Base-by-base conservation (phyloP, 2,329 filamentous ascomycete genomes). In the Grosmannia huntii region DNA sequence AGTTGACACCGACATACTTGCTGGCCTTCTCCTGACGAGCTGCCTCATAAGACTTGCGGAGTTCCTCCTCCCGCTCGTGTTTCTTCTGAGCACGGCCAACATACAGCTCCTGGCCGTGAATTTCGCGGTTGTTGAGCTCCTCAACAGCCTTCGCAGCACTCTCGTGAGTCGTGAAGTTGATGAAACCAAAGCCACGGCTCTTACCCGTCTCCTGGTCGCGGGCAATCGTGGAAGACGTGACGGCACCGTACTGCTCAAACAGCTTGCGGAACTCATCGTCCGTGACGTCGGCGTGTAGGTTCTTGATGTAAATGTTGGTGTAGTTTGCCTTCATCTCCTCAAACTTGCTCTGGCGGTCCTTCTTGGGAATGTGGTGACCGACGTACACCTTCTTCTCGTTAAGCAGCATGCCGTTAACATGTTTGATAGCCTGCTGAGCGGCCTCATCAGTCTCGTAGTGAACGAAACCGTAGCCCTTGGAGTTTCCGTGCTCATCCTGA, bases 291-390 rank as follows among this genome's bases (percentile, higher is more conserved):
- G 77, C 69, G 68, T 85, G 83, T 67, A 99, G 87, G 79, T 99
- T 99, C 86, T 99, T 99, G 79, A 99, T 89, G 78, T 99, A 99
- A 75, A 99, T 86, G 75, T 99, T 99, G 80, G 94, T 99, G 83
- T 95, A 99, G 82, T 99, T 99, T 75, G 94, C 94, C 86, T 99
- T 99, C 92, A 99, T 99, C 82, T 99, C 94, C 80, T 99, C 94
- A 68, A 97, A 97, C 80, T 99, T 99, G 89, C 90, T 96, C 83
- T 97, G 94, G 68, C 94, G 92, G 72, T 99, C 94, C 83, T 97
- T 97, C 87, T 97, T 97, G 73, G 94, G 91, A 69, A 99, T 97
- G 78, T 99, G 94, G 77, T 96, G 92, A 64, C 94, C 94, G 66
- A 99, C 94, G 68, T 95, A 99, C 64, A 99, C 94, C 84, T 99